Percentiles rank a stretch among this genome's conserved stretches.
Evolutionary conservation across 1,284 basidiomycete species (phyloP).

Genomic region (Ceratobasidium papillatum): DNA sequence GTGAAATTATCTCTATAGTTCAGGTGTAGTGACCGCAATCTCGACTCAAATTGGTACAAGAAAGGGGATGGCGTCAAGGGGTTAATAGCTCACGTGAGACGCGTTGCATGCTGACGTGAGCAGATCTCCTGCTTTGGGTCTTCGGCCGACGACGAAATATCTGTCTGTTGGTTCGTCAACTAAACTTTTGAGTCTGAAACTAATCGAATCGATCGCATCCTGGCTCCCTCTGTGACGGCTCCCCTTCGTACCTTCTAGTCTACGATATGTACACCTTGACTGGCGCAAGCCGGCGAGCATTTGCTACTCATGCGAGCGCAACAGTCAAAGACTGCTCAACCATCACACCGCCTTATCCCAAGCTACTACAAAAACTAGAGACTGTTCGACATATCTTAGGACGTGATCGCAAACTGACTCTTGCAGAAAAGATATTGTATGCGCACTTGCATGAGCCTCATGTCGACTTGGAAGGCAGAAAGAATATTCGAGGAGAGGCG

Average conservation of each 20-base stretch:
- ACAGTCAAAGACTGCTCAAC: slow-evolving; percentile 75
- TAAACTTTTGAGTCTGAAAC: slow-evolving; percentile 25
- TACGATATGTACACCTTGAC: slow-evolving; percentile 30
- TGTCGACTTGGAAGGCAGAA: slow-evolving; percentile 63
- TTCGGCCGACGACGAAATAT: slow-evolving; percentile 41
- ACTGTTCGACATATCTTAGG: slow-evolving; percentile 74
- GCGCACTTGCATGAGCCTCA: slow-evolving; percentile 89
- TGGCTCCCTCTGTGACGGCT: background rate
- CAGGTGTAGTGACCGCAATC: background rate
- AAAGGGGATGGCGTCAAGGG: slow-evolving; percentile 20
- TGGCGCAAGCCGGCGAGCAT: slow-evolving; percentile 31
- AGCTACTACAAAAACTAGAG: slow-evolving; percentile 78
- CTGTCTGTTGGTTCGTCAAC: slow-evolving; percentile 28
- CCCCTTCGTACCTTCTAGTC: background rate
- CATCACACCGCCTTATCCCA: slow-evolving; percentile 89
- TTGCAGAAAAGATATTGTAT: slow-evolving; percentile 98
- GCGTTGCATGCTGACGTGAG: slow-evolving; percentile 19
- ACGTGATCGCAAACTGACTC: slow-evolving; percentile 75
- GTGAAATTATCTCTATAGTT: background rate
- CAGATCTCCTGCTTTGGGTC: background rate
- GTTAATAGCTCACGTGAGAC: slow-evolving; percentile 6
- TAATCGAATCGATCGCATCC: background rate
- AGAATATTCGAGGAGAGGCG: slow-evolving; percentile 78
- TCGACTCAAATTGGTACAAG: background rate
- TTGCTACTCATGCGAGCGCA: slow-evolving; percentile 51